A percentile compares a stretch with the other conserved stretches of the same genome.
Conservation (phyloP, 1,284 basidiomycete genomes). For the Limonomyces culmigenus region DNA sequence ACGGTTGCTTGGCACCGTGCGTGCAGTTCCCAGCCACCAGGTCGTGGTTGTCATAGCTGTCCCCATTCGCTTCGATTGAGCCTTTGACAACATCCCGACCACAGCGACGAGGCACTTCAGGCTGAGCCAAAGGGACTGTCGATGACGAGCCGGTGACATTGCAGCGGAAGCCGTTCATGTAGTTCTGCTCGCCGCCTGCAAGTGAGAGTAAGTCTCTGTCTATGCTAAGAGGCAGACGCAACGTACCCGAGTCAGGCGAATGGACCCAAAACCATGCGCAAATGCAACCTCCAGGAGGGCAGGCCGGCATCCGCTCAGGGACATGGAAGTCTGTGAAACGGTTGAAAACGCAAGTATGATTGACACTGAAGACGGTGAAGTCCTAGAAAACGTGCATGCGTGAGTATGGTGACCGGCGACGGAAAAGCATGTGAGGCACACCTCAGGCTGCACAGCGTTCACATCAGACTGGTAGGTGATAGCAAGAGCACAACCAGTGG, state of each 20-base stretch:
- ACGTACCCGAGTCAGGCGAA: constrained; percentile 21
- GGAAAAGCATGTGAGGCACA: no score
- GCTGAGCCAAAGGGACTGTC: constrained; percentile 22
- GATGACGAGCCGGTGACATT: constrained; percentile 39
- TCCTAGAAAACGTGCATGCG: constrained; percentile 15
- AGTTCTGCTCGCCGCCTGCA: constrained; percentile 12
- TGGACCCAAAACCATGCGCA: constrained; percentile 69
- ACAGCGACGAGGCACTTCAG: constrained; percentile 15
- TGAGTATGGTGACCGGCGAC: neutral
- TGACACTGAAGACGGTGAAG: constrained; percentile 57
- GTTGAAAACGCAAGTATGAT: constrained; percentile 56
- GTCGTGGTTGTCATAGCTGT: no score
- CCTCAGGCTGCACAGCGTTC: constrained; percentile 31
- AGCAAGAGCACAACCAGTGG: constrained; percentile 48
- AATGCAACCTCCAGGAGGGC: constrained; percentile 42
- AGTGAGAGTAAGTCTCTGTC: neutral
- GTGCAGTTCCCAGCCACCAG: constrained; percentile 37
- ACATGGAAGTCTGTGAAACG: constrained; percentile 48
- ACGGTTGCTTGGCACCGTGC: constrained; percentile 42
- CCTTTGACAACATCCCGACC: constrained; percentile 13
- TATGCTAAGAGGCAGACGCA: neutral
- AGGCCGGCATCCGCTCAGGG: constrained; percentile 47
- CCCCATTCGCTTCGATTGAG: constrained; percentile 10
- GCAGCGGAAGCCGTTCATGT: constrained; percentile 66
- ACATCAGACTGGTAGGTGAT: constrained; percentile 55